Evolutionary conservation across 805 yeast genomes (phyloP), one percentile per base, ranked within the genome.

Genomic region (Starmerella stigmatis): DNA sequence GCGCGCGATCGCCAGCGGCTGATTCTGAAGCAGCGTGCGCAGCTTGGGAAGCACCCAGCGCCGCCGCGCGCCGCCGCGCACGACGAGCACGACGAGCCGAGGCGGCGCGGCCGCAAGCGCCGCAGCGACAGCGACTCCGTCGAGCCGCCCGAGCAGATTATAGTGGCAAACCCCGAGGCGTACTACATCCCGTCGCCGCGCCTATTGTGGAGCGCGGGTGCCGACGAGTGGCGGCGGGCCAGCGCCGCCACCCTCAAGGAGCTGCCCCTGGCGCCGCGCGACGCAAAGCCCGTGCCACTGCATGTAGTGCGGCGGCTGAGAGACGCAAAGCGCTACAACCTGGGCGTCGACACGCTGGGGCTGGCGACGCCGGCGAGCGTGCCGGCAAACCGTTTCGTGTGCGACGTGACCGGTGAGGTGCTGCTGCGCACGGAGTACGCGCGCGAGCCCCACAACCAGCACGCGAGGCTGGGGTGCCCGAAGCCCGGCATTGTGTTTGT

Each of bases 361-460:
- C 81, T 85, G 11, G 76, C 71, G 58, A 63, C 78, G 0, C 73
- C 76, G 46, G 64, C 79, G 1, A 92, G 81, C 38, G 68, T 46
- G 7, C 26, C 43, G 1, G 25, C 45, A 70, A 69, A 74, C 61
- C 66, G 77, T 66, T 48, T 60, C 62, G 62, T 79, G 74, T 54
- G 71, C 21, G 86, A 84, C 58, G 71, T 76, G 47, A 60, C 76
- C 7, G 97, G 97, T 6, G 88, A 81, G 53, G 62, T 89, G 2
- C 80, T 78, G 51, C 67, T 74, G 43, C 80, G 78, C 53, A 69
- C 72, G 22, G 75, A 73, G 54, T 88, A 88, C 60, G 71, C 73
- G 17, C 58, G 62, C 2, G 81, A 85, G 55, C 70, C 76, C 21
- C 68, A 76, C 45, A 89, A 88, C 62, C 95, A 86, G 59, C 89